Evolutionary conservation across 306 rosid genomes (phyloP).

Genomic region (Pueraria montana): DNA sequence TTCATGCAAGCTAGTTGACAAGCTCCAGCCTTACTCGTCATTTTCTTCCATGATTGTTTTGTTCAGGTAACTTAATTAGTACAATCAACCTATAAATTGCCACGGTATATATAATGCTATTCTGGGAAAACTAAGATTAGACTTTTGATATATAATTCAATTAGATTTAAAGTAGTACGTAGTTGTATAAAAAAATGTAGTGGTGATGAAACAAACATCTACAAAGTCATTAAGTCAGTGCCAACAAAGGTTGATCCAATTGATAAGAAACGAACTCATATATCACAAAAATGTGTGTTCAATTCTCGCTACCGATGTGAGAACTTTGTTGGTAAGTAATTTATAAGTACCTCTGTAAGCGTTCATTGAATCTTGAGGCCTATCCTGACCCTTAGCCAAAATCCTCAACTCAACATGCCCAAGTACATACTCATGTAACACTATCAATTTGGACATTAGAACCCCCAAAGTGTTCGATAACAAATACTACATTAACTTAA

Average conservation of each 20-base stretch:
- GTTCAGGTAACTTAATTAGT: neutral
- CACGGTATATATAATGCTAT: too few species aligned
- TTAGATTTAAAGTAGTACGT: too few species aligned
- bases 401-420: neutral
- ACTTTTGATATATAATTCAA: neutral
- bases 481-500: slow-evolving; percentile 11
- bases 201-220: neutral
- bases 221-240: too few species aligned
- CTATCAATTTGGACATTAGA: neutral
- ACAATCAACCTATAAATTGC: neutral
- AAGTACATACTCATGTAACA: slow-evolving; percentile 1
- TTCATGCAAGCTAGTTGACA: slow-evolving; percentile 56
- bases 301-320: too few species aligned
- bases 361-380: too few species aligned
- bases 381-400: neutral
- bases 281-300: too few species aligned
- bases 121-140: neutral
- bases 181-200: neutral
- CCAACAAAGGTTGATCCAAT: too few species aligned
- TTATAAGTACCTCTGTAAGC: too few species aligned
- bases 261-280: too few species aligned
- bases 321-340: too few species aligned
- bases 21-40: slow-evolving; percentile 70
- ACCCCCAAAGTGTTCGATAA: slow-evolving; percentile 11
- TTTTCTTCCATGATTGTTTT: slow-evolving; percentile 68